Conservation (phyloP, 2,329 filamentous ascomycete genomes). For the Rutstroemia sp. region DNA sequence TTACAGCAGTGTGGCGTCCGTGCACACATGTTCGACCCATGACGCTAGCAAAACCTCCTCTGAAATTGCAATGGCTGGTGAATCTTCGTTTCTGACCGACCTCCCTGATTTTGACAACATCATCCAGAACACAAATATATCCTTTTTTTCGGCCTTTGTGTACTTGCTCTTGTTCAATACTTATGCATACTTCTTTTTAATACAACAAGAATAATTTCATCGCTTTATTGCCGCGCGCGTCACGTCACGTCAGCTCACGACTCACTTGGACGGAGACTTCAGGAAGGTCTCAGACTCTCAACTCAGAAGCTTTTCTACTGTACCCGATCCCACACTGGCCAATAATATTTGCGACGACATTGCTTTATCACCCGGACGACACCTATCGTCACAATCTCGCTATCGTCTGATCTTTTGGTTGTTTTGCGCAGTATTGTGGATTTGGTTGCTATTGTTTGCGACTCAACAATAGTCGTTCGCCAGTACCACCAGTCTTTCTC, state of each 20-base stretch:
- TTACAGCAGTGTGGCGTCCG: neutral
- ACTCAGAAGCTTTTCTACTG: too few species aligned
- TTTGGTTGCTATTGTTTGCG: too few species aligned
- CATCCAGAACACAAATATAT: constrained; percentile 5
- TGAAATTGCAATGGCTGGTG: constrained; percentile 9
- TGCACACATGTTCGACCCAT: neutral
- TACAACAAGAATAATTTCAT: constrained; percentile 4
- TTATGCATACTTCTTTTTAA: constrained; percentile 5
- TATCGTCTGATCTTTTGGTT: too few species aligned
- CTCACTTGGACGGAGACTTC: too few species aligned
- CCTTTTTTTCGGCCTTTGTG: constrained; percentile 1
- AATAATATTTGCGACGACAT: too few species aligned
- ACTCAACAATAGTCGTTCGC: too few species aligned
- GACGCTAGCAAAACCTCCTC: neutral
- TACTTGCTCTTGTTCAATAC: neutral
- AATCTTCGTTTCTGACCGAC: constrained; percentile 3
- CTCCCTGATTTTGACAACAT: constrained; percentile 1
- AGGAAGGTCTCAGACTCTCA: too few species aligned
- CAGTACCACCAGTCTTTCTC: too few species aligned
- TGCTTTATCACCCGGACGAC: too few species aligned
- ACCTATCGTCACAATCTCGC: too few species aligned
- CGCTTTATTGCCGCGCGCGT: neutral
- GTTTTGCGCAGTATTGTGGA: too few species aligned
- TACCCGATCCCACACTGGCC: too few species aligned
- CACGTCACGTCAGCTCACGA: neutral